Percentiles rank a stretch among this genome's conserved stretches.
These are phyloP conservation scores for Hyaloperonospora brassicae DNA, from an alignment of 352 stramenopile genomes.

Conservation along the genomic window DNA sequence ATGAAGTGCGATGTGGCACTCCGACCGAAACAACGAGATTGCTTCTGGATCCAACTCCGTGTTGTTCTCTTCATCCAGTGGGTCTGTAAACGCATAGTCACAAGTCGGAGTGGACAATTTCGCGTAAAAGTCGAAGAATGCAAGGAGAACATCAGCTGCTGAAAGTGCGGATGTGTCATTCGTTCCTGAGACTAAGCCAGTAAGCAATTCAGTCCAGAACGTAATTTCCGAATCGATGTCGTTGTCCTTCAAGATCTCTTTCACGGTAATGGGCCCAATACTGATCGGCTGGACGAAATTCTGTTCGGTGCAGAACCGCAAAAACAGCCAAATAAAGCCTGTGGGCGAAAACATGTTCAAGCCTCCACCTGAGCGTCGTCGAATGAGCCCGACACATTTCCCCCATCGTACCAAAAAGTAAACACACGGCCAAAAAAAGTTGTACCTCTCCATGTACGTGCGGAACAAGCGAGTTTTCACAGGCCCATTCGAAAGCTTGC, in stretches of 20 bases:
- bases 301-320: slow-evolving; percentile 51
- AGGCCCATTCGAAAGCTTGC: slow-evolving; percentile 43
- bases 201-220: slow-evolving; percentile 57
- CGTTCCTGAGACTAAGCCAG: slow-evolving; percentile 29
- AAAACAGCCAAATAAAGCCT: slow-evolving; percentile 69
- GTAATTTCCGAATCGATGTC: slow-evolving; percentile 47
- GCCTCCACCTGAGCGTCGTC: slow-evolving; percentile 40
- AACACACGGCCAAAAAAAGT: slow-evolving; percentile 69
- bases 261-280: slow-evolving; percentile 25
- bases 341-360: slow-evolving; percentile 51
- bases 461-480: slow-evolving; percentile 66
- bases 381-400: slow-evolving; percentile 59
- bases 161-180: slow-evolving; percentile 26
- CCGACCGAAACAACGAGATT: slow-evolving; percentile 42
- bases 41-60: slow-evolving; percentile 41
- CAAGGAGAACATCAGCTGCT: slow-evolving; percentile 45
- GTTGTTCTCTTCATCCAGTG: slow-evolving; percentile 55
- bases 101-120: slow-evolving; percentile 34
- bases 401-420: slow-evolving; percentile 72
- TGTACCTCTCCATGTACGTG: slow-evolving; percentile 53
- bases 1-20: slow-evolving; percentile 60
- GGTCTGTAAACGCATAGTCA: slow-evolving; percentile 53
- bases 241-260: slow-evolving; percentile 31
- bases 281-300: slow-evolving; percentile 41
- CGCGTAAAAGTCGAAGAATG: slow-evolving; percentile 53